phyloP scores from a whole-genome alignment of 441 rosid genomes.

The Francoa sonchifolia region DNA sequence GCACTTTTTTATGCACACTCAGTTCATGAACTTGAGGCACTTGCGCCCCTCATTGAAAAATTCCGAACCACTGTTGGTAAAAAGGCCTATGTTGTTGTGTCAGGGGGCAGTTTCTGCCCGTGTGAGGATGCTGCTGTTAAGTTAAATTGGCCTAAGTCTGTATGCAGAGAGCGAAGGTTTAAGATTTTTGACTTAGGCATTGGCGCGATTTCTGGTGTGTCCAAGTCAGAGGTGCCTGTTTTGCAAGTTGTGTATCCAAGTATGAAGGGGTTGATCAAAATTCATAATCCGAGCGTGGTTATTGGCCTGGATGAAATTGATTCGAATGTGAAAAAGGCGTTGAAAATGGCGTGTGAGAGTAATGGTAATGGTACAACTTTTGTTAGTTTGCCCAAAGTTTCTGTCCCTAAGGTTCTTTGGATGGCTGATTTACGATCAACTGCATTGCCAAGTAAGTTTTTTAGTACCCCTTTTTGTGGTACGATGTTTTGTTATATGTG shows the following conservation, averaged over 20 bases:
- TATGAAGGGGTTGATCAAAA: conserved; percentile 78
- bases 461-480: background rate
- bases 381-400: conserved; percentile 58
- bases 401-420: conserved; percentile 81
- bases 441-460: conserved; percentile 72
- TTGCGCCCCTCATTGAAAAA: conserved; percentile 70
- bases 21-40: conserved; percentile 51
- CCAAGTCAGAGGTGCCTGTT: conserved; percentile 79
- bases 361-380: conserved; percentile 36
- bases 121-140: conserved; percentile 72
- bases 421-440: conserved; percentile 97
- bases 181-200: conserved; percentile 75
- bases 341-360: conserved; percentile 71
- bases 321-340: conserved; percentile 65
- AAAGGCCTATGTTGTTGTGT: conserved; percentile 78
- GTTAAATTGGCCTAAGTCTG: conserved; percentile 63
- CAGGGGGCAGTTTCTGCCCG: conserved; percentile 74
- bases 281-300: conserved; percentile 81
- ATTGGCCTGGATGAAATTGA: conserved; percentile 66
- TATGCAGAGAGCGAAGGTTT: conserved; percentile 72
- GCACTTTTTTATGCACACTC: conserved; percentile 89
- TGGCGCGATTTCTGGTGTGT: conserved; percentile 46
- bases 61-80: conserved; percentile 75
- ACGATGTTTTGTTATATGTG: no score
- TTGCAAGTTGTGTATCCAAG: conserved; percentile 75